Conservation (phyloP, 371 early-diverging fungal genomes). For the Mucor piriformis region DNA sequence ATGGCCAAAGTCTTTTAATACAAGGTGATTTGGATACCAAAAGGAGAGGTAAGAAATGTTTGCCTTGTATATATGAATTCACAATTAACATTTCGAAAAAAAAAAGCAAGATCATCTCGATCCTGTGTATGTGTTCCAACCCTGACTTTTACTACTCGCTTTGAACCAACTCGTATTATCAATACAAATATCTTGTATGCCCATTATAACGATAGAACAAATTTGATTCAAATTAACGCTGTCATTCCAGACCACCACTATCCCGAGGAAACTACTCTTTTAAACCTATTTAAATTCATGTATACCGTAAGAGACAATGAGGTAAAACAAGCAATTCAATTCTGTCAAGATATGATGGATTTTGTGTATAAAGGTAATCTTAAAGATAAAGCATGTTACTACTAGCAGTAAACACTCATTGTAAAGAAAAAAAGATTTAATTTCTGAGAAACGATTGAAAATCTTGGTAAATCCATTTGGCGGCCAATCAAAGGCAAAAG, state of each 20-base stretch:
- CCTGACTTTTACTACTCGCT: neutral
- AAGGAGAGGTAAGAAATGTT: neutral
- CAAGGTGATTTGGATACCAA: neutral
- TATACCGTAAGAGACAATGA: slow-evolving; percentile 29
- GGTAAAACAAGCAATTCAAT: slow-evolving; percentile 28
- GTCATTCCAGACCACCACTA: slow-evolving; percentile 32
- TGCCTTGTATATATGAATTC: neutral
- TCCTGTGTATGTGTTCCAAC: slow-evolving; percentile 8
- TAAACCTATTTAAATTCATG: slow-evolving; percentile 32
- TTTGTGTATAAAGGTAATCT: slow-evolving; percentile 26
- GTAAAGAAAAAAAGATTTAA: slow-evolving; percentile 1
- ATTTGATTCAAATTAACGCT: slow-evolving; percentile 34
- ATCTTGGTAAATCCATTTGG: slow-evolving; percentile 77
- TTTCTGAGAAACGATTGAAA: slow-evolving; percentile 43
- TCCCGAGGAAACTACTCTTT: slow-evolving; percentile 20
- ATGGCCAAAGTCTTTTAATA: slow-evolving; percentile 4
- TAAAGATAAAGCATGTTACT: neutral
- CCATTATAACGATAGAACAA: slow-evolving; percentile 20
- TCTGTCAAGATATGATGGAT: slow-evolving; percentile 30
- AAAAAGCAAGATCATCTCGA: slow-evolving; percentile 3
- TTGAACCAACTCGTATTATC: slow-evolving; percentile 10
- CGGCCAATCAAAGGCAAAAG: slow-evolving; percentile 66
- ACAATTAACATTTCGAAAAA: neutral
- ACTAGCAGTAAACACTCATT: neutral
- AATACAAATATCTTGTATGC: slow-evolving; percentile 34